Evolutionary conservation across 371 early-diverging fungal genomes (phyloP).

Genomic region (Syncephalastrum sp.): DNA sequence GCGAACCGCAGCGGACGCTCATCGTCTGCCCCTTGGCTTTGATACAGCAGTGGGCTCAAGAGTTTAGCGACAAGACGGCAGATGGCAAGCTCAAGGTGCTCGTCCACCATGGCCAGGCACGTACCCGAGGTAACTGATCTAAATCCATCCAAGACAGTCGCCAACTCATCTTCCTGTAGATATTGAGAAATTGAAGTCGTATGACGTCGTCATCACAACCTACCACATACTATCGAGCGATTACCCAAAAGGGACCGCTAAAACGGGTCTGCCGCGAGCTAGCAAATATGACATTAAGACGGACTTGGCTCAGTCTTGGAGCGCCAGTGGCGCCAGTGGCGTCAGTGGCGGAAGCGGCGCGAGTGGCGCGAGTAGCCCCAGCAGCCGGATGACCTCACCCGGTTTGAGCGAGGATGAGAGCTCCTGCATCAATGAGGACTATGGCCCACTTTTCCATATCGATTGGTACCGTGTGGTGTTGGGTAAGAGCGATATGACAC

Average conservation of each 20-base stretch:
- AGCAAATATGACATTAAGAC: too few relatives aligned
- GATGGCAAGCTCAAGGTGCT: conserved; percentile 46
- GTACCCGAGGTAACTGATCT: conserved; percentile 29
- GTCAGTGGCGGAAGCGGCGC: conserved; percentile 1
- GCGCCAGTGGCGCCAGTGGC: not conserved
- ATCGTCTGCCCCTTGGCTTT: conserved; percentile 66
- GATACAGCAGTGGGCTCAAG: conserved; percentile 70
- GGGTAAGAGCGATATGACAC: conserved; percentile 17
- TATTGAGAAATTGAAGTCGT: conserved; percentile 37
- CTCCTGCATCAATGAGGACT: conserved; percentile 4
- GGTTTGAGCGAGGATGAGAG: conserved; percentile 2
- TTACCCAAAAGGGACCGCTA: too few relatives aligned
- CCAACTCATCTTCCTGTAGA: conserved; percentile 12
- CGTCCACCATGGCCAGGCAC: conserved; percentile 60
- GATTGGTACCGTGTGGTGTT: conserved; percentile 54
- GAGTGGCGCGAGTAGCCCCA: conserved; percentile 3
- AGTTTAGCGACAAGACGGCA: conserved; percentile 54
- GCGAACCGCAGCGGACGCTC: conserved; percentile 44
- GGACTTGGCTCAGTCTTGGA: too few relatives aligned
- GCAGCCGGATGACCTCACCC: conserved; percentile 5
- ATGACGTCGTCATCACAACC: conserved; percentile 76
- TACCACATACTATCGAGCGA: conserved; percentile 50
- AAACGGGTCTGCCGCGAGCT: too few relatives aligned
- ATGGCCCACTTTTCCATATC: conserved; percentile 45
- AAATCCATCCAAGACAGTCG: not conserved